Conservation (phyloP, 140 eudicot genomes). For the Ambrosia hybrid region DNA sequence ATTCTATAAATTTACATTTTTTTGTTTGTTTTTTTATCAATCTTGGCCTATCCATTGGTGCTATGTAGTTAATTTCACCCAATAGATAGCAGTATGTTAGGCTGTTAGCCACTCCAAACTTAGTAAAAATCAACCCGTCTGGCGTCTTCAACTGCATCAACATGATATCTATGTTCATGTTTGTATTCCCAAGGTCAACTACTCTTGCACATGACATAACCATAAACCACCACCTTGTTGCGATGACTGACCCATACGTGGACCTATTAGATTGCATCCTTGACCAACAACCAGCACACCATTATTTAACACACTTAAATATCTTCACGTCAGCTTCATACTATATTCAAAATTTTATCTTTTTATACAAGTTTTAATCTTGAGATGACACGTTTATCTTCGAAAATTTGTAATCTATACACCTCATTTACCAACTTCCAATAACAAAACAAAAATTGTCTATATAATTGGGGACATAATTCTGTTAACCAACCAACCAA, state of each 20-base stretch:
- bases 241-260: slow-evolving; percentile 18
- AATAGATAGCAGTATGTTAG: too few species aligned
- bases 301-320: not conserved
- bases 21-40: too few species aligned
- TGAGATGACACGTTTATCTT: slow-evolving; percentile 30
- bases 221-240: not conserved
- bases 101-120: too few species aligned
- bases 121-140: too few species aligned
- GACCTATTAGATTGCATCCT: not conserved
- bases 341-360: slow-evolving; percentile 9
- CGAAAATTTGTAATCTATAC: slow-evolving; percentile 7
- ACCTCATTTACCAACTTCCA: slow-evolving; percentile 3
- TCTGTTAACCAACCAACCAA: slow-evolving; percentile 35
- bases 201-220: not conserved
- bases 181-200: too few species aligned
- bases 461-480: slow-evolving; percentile 22
- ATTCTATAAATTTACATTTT: too few species aligned
- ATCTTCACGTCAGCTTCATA: slow-evolving; percentile 18
- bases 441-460: not conserved
- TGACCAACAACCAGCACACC: slow-evolving; percentile 15
- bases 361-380: slow-evolving; percentile 10
- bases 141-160: too few species aligned
- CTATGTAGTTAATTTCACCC: too few species aligned
- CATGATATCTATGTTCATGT: too few species aligned
- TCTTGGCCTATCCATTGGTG: too few species aligned